Evolutionary conservation across 2,329 filamentous ascomycete genomes (phyloP), one percentile per base, ranked within the genome.

Genomic region (Xylaria sp.): DNA sequence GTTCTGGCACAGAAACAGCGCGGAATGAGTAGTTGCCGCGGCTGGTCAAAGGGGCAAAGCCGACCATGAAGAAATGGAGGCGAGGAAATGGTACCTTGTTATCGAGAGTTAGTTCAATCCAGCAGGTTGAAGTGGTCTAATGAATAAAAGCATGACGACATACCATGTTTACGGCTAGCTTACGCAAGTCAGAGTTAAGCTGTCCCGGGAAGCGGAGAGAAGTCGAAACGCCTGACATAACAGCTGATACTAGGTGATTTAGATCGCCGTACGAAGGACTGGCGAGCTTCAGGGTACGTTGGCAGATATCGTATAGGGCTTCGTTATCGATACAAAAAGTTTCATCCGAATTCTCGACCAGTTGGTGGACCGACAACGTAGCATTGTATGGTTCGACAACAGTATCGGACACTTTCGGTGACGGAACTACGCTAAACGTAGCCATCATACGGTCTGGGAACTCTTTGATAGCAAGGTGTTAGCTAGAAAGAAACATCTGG

Each of bases 51-150:
- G 96, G 96, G 84, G 96, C 95, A 83, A 99, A 99, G 83, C 96
- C 96, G 82, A 99, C 96, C 96, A 99, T 99, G 91, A 99, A 99
- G 92, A 99, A 99, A 86, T 99, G 96, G 73, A 99, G 93, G 94
- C 96, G 96, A 77, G 96, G 96, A 93, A 99, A 99, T 72, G 96
- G 96, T 85, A 99, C 34, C 34, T 36, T 36, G 3, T 36, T 6
- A 36, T 36, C 34, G 11, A 4, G 4, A 36, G 34, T 36, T 2
- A 36, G 34, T 36, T 8, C 2, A 8, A 36, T 36, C 11, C 11
- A 27, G 24, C 24, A 27, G 34, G 34, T 36, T 36, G 34, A 11
- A 36, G 7, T 36, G 7, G 34, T 2, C 34, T 36, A 11, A 36
- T 36, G 24, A 27, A 36, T 36, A 7, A 36, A 36, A 36, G 34